A percentile compares a stretch with the other conserved stretches of the same genome.
Conservation (phyloP, 805 yeast genomes). For the Schwanniomyces yamadae region DNA sequence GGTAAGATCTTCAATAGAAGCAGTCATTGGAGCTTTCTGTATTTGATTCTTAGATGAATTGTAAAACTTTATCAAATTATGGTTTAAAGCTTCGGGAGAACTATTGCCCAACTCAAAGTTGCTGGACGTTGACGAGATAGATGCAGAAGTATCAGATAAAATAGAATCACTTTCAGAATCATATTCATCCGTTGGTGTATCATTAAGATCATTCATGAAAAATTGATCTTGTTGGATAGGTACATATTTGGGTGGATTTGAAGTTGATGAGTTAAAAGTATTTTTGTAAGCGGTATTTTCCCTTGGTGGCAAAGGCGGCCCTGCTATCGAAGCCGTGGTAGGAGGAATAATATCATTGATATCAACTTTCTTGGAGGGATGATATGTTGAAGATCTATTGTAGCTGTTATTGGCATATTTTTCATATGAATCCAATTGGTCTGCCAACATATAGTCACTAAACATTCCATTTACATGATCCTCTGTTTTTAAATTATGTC, state of each 20-base stretch:
- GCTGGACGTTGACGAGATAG: slow-evolving; percentile 17
- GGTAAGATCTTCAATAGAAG: slow-evolving; percentile 1
- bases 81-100: slow-evolving; percentile 16
- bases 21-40: slow-evolving; percentile 27
- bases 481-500: slow-evolving; percentile 24
- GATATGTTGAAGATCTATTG: slow-evolving; percentile 27
- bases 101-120: slow-evolving; percentile 12
- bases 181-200: slow-evolving; percentile 1
- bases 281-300: slow-evolving; percentile 15
- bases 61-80: slow-evolving; percentile 25
- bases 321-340: slow-evolving; percentile 2
- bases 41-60: slow-evolving; percentile 36
- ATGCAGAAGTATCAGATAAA: slow-evolving; percentile 9
- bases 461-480: slow-evolving; percentile 33
- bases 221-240: not conserved
- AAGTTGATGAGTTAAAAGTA: not conserved
- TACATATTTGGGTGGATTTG: slow-evolving; percentile 1
- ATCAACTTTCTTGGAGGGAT: slow-evolving; percentile 20
- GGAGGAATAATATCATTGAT: slow-evolving; percentile 9
- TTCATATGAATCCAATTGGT: slow-evolving; percentile 29
- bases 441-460: slow-evolving; percentile 27
- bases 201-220: slow-evolving; percentile 1
- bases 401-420: slow-evolving; percentile 25
- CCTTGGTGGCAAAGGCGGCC: slow-evolving; percentile 39
- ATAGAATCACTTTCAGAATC: slow-evolving; percentile 10